A percentile compares a stretch with the other conserved stretches of the same genome.
Evolutionary conservation across 352 stramenopile genomes (phyloP).

Genomic region (Phytophthora boehmeriae): DNA sequence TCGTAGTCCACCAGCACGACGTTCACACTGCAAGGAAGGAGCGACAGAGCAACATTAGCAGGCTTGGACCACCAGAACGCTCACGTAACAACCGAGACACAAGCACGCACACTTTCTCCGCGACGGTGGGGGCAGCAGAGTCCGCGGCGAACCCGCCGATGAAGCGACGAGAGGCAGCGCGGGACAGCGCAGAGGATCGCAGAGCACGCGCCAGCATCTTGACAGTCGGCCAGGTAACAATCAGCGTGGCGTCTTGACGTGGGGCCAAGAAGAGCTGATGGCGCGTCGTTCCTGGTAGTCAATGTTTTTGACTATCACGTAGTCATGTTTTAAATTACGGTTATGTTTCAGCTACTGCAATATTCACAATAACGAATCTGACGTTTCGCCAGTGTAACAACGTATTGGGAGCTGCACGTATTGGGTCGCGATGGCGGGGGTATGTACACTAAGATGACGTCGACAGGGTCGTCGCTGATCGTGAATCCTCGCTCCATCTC

Average conservation of each 20-base stretch:
- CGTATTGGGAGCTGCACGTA: too few relatives aligned
- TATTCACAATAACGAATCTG: too few relatives aligned
- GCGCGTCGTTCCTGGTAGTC: neutral
- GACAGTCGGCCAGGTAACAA: neutral
- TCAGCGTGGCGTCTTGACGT: neutral
- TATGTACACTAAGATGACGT: slow-evolving; percentile 87
- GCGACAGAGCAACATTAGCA: neutral
- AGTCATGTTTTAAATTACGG: too few relatives aligned
- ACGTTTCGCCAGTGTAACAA: too few relatives aligned
- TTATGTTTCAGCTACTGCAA: too few relatives aligned
- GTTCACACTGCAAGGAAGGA: slow-evolving; percentile 60
- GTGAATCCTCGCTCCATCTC: slow-evolving; percentile 80
- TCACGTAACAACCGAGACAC: neutral
- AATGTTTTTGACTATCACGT: neutral
- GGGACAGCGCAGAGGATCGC: slow-evolving; percentile 36
- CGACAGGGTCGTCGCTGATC: slow-evolving; percentile 69
- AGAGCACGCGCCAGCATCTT: slow-evolving; percentile 53
- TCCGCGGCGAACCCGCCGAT: slow-evolving; percentile 60
- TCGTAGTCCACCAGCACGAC: slow-evolving; percentile 89
- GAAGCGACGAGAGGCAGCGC: slow-evolving; percentile 44
- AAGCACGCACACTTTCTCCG: slow-evolving; percentile 64
- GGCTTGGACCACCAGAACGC: slow-evolving; percentile 19
- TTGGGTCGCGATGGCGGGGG: slow-evolving; percentile 38
- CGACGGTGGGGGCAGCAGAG: slow-evolving; percentile 45
- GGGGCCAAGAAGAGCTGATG: neutral